Base-by-base conservation (phyloP, 805 yeast species). In the Pichia californica region DNA sequence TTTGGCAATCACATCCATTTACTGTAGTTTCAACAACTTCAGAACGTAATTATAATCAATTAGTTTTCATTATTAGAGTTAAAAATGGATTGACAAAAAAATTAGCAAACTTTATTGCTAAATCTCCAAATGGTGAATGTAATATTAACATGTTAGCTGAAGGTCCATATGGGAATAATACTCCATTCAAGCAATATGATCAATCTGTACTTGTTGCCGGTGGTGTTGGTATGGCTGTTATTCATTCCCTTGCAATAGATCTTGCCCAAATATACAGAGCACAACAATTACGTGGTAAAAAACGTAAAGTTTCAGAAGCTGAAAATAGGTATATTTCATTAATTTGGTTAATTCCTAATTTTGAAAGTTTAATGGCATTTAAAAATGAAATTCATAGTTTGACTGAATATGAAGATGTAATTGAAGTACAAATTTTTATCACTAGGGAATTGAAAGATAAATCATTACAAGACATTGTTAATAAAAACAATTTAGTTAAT, bases 1-100 rank as follows among this genome's bases (percentile, higher is more conserved):
- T 77, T 53, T 76, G 81, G 77, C 81, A 81, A 52, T 77, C 85
- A 1, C 87, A 81, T 57, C 88, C 88, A 3, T 81, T 81, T 51
- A 78, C 85, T 0, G 65, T 74, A 16, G 64, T 74, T 15, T 70
- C 74, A 16, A 58, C 71, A 0, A 62, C 58, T 6, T 59, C 61
- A 8, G 69, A 64, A 11, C 62, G 67, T 15, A 69, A 76, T 31
- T 67, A 70, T 45, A 72, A 73, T 40, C 65, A 63, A 44, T 43
- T 63, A 36, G 60, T 60, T 26, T 67, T 80, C 39, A 62, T 68
- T 40, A 63, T 76, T 38, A 72, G 73, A 54, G 73, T 73, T 5
- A 74, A 79, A 50, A 68, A 69, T 11, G 86, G 85, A 3, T 60
- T 76, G 46, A 76, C 83, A 3, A 61, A 64, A 44, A 53, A 57